phyloP scores from a whole-genome alignment of 176 grass and related monocot species.

The Carex cristatella region DNA sequence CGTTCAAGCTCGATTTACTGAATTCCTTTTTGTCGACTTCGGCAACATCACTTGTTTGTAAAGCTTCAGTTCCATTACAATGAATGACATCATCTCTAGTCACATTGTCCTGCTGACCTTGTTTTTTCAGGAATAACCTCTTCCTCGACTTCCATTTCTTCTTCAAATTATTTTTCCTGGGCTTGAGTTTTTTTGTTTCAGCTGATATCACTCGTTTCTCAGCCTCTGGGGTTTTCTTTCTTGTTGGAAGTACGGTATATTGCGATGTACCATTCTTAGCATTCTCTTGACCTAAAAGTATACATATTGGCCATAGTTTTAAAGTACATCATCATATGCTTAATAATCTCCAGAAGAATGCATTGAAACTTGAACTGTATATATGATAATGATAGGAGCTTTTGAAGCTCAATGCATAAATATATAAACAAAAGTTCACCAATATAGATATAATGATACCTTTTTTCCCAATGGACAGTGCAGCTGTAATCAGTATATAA shows the following conservation, averaged over 20 bases:
- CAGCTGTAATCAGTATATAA: not conserved
- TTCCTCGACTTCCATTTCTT: slow-evolving; percentile 70
- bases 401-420: not conserved
- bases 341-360: not conserved
- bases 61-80: not conserved
- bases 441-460: not conserved
- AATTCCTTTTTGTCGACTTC: not conserved
- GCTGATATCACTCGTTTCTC: slow-evolving; percentile 32
- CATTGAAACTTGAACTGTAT: not conserved
- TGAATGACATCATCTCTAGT: slow-evolving; percentile 31
- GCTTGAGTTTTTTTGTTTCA: slow-evolving; percentile 49
- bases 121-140: slow-evolving; percentile 45
- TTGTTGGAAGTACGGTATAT: slow-evolving; percentile 60
- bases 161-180: slow-evolving; percentile 51
- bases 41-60: not conserved
- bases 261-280: slow-evolving; percentile 40
- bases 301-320: slow-evolving; percentile 10
- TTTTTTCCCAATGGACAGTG: not conserved
- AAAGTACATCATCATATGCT: not conserved
- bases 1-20: not conserved
- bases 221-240: slow-evolving; percentile 47
- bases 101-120: slow-evolving; percentile 19
- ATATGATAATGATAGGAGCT: not conserved
- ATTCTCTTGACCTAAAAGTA: slow-evolving; percentile 48
- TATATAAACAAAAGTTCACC: not conserved